Evolutionary conservation across 2,329 filamentous ascomycete genomes (phyloP), one percentile per base, ranked within the genome.

Genomic region (Sphaerulina populicola): DNA sequence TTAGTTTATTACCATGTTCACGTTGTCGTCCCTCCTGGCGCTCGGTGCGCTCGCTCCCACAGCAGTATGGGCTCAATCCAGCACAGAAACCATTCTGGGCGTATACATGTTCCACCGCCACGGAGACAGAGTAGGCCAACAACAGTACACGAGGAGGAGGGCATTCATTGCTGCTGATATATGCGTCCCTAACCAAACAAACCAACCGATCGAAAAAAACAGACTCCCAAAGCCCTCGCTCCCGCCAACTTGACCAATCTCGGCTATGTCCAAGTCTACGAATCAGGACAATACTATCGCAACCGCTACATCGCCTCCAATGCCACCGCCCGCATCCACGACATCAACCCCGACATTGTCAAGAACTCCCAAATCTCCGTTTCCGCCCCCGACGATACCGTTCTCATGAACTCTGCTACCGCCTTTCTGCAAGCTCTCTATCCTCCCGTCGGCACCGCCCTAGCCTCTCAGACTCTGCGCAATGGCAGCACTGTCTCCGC

Each of bases 61-160:
- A 21, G 60, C 53, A 23, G 51, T 63, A 18, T 33, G 37, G 35
- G 62, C 62, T 11, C 64, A 66, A 45, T 49, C 46, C 9, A 62
- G 52, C 49, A 60, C 60, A 51, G 86, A 94, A 72, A 86, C 82
- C 0, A 75, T 93, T 27, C 76, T 94, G 12, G 89, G 88, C 47
- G 82, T 84, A 41, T 93, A 90, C 69, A 82, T 95, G 69, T 94
- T 94, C 57, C 82, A 88, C 61, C 85, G 90, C 41, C 90, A 96
- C 72, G 90, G 90, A 52, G 90, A 96, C 69, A 82, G 90, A 50
- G 44, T 46, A 9, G 36, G 44, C 27, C 31, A 8, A 33, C 8
- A 12, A 33, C 31, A 33, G 12, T 9, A n/a, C n/a, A n/a, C n/a
- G n/a, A n/a, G n/a, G n/a, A n/a, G n/a, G n/a, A n/a, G n/a, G n/a